A percentile compares a stretch with the other conserved stretches of the same genome.
Evolutionary conservation across 2,329 filamentous ascomycete species (phyloP).

Genomic region (Hypoxylon sp.): DNA sequence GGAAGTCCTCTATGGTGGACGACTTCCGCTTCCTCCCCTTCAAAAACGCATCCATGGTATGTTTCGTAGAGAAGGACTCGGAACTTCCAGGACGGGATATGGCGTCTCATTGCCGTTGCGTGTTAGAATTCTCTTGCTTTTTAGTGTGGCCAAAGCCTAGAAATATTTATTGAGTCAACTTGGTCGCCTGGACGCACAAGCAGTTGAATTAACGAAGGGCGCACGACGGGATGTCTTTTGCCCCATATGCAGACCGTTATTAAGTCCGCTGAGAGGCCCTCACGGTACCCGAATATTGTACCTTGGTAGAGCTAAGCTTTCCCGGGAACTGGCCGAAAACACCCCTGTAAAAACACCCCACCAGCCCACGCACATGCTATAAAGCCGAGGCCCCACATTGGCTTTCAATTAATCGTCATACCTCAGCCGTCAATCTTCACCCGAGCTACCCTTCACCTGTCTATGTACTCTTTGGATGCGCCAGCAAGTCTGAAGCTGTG

Average conservation of each 20-base stretch:
- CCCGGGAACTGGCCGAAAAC: slow-evolving; percentile 12
- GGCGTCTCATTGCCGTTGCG: slow-evolving; percentile 14
- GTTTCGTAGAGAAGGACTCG: slow-evolving; percentile 14
- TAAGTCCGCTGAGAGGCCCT: slow-evolving; percentile 1
- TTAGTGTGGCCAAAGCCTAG: background rate
- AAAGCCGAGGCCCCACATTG: slow-evolving; percentile 50
- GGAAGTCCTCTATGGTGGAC: slow-evolving; percentile 41
- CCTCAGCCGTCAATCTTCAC: slow-evolving; percentile 25
- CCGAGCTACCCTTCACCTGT: slow-evolving; percentile 5
- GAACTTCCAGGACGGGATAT: slow-evolving; percentile 11
- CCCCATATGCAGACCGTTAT: slow-evolving; percentile 8
- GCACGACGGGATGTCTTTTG: background rate
- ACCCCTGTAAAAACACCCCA: slow-evolving; percentile 18
- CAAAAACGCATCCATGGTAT: slow-evolving; percentile 71
- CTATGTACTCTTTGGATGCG: slow-evolving; percentile 18
- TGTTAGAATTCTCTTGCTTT: slow-evolving; percentile 1
- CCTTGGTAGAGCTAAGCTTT: background rate
- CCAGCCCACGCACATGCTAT: slow-evolving; percentile 20
- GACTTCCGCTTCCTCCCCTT: slow-evolving; percentile 67
- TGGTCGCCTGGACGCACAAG: slow-evolving; percentile 15
- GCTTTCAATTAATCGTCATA: slow-evolving; percentile 42
- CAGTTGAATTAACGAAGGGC: background rate
- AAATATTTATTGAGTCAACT: slow-evolving; percentile 11
- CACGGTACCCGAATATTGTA: background rate
- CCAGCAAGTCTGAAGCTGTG: slow-evolving; percentile 20